Base-by-base conservation (phyloP, 169 alveolate species). In the Neospora caninum region DNA sequence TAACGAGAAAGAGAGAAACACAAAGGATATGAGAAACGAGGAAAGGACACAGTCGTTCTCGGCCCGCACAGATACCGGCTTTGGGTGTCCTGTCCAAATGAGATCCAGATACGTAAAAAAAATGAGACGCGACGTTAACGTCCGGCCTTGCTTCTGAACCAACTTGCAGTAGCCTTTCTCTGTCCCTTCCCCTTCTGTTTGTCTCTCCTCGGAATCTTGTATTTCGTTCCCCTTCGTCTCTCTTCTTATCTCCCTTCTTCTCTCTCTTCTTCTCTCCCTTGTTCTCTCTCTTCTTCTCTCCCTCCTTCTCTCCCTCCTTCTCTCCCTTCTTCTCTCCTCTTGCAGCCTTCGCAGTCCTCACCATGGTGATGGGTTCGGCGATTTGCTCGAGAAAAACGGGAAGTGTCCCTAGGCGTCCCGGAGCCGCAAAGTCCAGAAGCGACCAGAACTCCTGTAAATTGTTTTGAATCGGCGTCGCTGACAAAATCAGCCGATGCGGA, bases 381-480 rank as follows among this genome's bases (percentile, higher is more conserved):
- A 95, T 53, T 49, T 95, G 93, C 93, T 96, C 97, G 86, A 96
- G 97, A 89, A 98, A 98, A 64, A 96, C 97, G 42, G 97, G 97
- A 54, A 97, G 97, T 58, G 98, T 97, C 58, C 99, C 99, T 43
- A 98, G 97, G 80, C 97, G 96, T 54, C 99, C 99, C 31, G 99
- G 99, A 96, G 97, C 96, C 34, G 98, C 97, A 94, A 99, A 98
- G 96, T 99, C 99, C 94, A 98, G 98, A 49, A 98, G 96, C 64
- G 99, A 96, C 99, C 99, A 99, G 38, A 99, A 95, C 95, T 99
- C 99, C 83, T 96, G 95, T 27, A 99, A 97, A 92, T 97, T 97
- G 96, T 99, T 99, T 95, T 99, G 98, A 53, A 99, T 97, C 10
- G 99, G 99, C 7, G 99, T 97, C 29, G 99, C 99, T 0, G 99